A percentile compares a stretch with the other conserved stretches of the same genome.
Evolutionary conservation across 495 filamentous ascomycete species (phyloP).

Genomic region (Tricharina praecox): DNA sequence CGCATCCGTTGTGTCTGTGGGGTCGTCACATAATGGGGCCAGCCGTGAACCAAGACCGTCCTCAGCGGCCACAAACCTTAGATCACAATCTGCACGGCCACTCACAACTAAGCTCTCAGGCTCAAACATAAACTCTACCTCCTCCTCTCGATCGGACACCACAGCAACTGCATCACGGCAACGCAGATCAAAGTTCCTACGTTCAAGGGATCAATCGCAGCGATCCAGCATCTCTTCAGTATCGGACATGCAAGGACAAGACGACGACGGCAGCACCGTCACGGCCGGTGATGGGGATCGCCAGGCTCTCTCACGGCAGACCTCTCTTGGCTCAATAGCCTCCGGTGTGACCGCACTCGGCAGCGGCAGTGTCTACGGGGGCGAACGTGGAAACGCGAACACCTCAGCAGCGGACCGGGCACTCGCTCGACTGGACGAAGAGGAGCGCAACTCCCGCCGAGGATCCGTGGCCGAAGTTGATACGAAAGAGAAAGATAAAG

Average conservation of each 20-base stretch:
- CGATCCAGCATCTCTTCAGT: conserved; percentile 21
- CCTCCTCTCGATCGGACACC: too few species aligned
- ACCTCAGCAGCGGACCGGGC: conserved; percentile 33
- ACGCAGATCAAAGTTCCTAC: conserved; percentile 20
- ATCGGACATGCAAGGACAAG: conserved; percentile 14
- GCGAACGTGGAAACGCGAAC: conserved; percentile 11
- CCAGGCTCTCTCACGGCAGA: conserved; percentile 49
- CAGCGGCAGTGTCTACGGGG: conserved; percentile 15
- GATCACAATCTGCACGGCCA: not conserved
- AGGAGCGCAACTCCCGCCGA: conserved; percentile 31
- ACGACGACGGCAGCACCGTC: conserved; percentile 19
- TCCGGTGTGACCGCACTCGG: conserved; percentile 66
- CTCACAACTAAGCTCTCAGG: conserved; percentile 2
- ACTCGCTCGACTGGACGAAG: conserved; percentile 46
- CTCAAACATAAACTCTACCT: too few species aligned
- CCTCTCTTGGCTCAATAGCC: conserved; percentile 88
- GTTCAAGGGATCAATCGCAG: conserved; percentile 16
- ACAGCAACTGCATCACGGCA: not conserved
- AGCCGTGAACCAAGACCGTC: not conserved
- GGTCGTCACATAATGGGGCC: conserved; percentile 6
- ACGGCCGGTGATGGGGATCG: conserved; percentile 13
- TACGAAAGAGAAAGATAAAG: not conserved
- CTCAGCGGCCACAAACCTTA: conserved; percentile 1
- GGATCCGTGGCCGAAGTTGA: conserved; percentile 9
- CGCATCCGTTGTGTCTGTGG: conserved; percentile 11